A percentile compares a stretch with the other conserved stretches of the same genome.
Conservation (phyloP, 345 rosid genomes). For the Laguncularia racemosa region DNA sequence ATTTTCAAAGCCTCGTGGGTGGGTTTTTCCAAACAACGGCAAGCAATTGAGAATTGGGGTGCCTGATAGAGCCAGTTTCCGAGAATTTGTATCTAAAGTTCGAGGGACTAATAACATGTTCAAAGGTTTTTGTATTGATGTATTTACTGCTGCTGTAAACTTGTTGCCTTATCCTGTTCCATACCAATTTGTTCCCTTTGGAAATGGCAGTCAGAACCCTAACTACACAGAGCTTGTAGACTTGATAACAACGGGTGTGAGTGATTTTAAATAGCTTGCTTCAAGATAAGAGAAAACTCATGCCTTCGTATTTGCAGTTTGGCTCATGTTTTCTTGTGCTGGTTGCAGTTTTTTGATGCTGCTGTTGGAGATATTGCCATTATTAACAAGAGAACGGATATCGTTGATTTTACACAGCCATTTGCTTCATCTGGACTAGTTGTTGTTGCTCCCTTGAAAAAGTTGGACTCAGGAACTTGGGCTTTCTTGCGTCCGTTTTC, state of each 20-base stretch:
- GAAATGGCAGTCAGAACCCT: slow-evolving; percentile 68
- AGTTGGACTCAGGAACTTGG: slow-evolving; percentile 82
- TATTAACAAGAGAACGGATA: slow-evolving; percentile 74
- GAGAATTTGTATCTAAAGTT: slow-evolving; percentile 65
- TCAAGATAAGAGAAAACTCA: not conserved
- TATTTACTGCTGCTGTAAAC: slow-evolving; percentile 69
- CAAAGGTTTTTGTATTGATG: slow-evolving; percentile 91
- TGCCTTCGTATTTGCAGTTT: not conserved
- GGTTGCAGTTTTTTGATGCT: slow-evolving; percentile 67
- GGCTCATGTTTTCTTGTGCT: slow-evolving; percentile 1
- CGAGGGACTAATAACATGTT: slow-evolving; percentile 46
- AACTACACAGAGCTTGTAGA: slow-evolving; percentile 71
- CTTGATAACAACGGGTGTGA: slow-evolving; percentile 68
- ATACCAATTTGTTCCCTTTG: slow-evolving; percentile 56
- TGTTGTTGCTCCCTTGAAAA: slow-evolving; percentile 75
- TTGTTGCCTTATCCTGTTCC: slow-evolving; percentile 87
- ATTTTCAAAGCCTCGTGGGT: slow-evolving; percentile 69
- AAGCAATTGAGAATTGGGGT: slow-evolving; percentile 74
- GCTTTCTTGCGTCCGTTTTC: slow-evolving; percentile 80
- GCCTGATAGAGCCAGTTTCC: slow-evolving; percentile 65
- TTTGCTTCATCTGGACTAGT: slow-evolving; percentile 87
- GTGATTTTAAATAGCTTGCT: slow-evolving; percentile 19
- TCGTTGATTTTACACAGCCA: slow-evolving; percentile 89
- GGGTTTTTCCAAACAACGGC: slow-evolving; percentile 93
- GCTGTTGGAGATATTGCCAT: slow-evolving; percentile 89